A percentile compares a stretch with the other conserved stretches of the same genome.
These are phyloP conservation scores for Choiromyces venosus DNA, from an alignment of 495 filamentous ascomycete species.

Conservation along the genomic window DNA sequence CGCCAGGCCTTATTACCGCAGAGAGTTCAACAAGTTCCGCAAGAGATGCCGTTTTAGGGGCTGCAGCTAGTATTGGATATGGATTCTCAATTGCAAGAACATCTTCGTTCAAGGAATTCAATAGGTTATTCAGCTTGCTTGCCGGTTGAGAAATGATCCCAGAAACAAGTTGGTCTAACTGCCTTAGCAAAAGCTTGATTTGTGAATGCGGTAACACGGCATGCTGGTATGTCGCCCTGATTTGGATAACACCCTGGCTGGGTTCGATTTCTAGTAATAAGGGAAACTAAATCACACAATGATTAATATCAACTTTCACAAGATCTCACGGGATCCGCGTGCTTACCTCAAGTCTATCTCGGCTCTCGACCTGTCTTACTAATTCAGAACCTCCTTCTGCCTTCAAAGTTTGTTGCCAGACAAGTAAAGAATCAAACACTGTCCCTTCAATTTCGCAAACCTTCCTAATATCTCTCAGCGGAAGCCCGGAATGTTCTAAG, in stretches of 20 bases:
- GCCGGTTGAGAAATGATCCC: constrained; percentile 47
- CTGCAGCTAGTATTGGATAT: constrained; percentile 31
- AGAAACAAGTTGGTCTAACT: constrained; percentile 53
- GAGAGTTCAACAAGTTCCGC: constrained; percentile 52
- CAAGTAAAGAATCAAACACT: constrained; percentile 66
- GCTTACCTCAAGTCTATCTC: constrained; percentile 55
- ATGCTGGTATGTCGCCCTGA: constrained; percentile 52
- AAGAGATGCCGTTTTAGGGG: constrained; percentile 43
- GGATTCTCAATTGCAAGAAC: constrained; percentile 56
- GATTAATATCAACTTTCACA: constrained; percentile 15
- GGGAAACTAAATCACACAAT: constrained; percentile 51
- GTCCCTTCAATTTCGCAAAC: constrained; percentile 49
- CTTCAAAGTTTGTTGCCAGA: constrained; percentile 67
- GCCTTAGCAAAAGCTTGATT: constrained; percentile 51
- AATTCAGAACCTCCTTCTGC: constrained; percentile 33
- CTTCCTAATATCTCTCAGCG: constrained; percentile 63
- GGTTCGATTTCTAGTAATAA: constrained; percentile 69
- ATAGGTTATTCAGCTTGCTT: constrained; percentile 15
- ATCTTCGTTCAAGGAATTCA: constrained; percentile 41
- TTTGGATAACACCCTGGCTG: constrained; percentile 41
- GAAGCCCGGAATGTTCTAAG: constrained; percentile 54
- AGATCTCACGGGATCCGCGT: background rate
- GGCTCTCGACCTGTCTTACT: constrained; percentile 51
- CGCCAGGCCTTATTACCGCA: constrained; percentile 48
- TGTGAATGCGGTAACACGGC: constrained; percentile 50